Conservation (phyloP, 139 green algal genomes). For the Micractinium conductrix region DNA sequence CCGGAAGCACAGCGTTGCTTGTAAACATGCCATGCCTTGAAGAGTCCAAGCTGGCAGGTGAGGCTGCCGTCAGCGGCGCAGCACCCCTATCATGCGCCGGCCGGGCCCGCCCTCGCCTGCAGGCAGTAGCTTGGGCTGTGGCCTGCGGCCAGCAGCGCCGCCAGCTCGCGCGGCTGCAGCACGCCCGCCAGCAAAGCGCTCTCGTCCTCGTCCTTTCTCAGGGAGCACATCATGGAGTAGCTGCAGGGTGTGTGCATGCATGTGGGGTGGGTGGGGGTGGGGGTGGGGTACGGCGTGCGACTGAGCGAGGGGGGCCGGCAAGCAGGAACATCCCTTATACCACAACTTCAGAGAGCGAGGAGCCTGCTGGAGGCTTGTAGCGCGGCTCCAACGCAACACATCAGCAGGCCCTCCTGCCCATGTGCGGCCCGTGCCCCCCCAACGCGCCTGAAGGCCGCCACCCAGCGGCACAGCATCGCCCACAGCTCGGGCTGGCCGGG, state of each 20-base stretch:
- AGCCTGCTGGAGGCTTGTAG: too few relatives aligned
- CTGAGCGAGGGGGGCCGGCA: not conserved
- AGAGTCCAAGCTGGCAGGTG: too few relatives aligned
- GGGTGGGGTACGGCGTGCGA: not conserved
- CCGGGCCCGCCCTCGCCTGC: not conserved
- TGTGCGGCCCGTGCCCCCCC: too few relatives aligned
- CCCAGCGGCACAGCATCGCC: constrained; percentile 48
- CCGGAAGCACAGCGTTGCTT: not conserved
- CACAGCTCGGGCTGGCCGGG: not conserved
- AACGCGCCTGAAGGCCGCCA: constrained; percentile 23
- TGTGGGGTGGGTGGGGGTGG: too few relatives aligned
- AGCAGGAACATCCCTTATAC: too few relatives aligned
- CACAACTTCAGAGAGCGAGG: too few relatives aligned
- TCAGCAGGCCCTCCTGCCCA: too few relatives aligned
- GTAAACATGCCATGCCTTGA: not conserved
- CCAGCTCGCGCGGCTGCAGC: constrained; percentile 37
- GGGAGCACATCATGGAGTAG: constrained; percentile 30
- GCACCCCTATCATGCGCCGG: not conserved
- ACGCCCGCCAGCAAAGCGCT: not conserved
- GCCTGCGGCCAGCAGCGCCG: constrained; percentile 27
- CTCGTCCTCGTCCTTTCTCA: constrained; percentile 25
- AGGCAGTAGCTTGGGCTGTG: constrained; percentile 46
- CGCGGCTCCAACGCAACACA: too few relatives aligned
- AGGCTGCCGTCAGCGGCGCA: not conserved
- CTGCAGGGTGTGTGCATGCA: too few relatives aligned